phyloP scores from a whole-genome alignment of 2,329 filamentous ascomycete species.

The Paraconiothyrium brasiliense region DNA sequence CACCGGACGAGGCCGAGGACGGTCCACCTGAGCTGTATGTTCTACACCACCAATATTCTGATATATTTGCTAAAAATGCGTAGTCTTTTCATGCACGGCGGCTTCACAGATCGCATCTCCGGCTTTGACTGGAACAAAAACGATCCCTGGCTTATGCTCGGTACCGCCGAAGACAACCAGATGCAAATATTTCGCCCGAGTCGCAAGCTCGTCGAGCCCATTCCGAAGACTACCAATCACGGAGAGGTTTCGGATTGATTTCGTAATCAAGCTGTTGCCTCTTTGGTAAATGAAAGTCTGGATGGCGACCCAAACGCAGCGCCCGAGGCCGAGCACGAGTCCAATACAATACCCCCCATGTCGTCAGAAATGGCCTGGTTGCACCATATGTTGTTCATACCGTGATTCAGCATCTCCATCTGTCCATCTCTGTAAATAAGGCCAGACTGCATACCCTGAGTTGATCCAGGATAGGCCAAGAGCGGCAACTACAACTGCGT shows the following conservation, averaged over 20 bases:
- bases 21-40: constrained; percentile 92
- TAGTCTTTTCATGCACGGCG: constrained; percentile 97
- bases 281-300: constrained; percentile 1
- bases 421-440: background rate
- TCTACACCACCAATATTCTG: background rate
- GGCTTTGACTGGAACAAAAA: constrained; percentile 99
- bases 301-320: background rate
- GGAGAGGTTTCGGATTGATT: constrained; percentile 51
- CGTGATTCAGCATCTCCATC: too few species aligned
- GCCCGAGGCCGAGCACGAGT: background rate
- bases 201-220: constrained; percentile 48
- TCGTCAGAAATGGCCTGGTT: background rate
- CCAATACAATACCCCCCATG: background rate
- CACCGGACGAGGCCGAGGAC: constrained; percentile 93
- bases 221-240: constrained; percentile 47
- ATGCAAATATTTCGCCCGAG: constrained; percentile 77
- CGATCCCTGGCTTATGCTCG: constrained; percentile 95
- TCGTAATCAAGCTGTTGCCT: background rate
- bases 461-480: background rate
- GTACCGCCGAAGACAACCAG: constrained; percentile 94
- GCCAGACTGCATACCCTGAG: background rate
- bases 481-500: background rate
- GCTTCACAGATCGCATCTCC: constrained; percentile 94
- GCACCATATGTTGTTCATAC: too few species aligned
- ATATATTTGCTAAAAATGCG: constrained; percentile 22